Conservation (phyloP, 495 filamentous ascomycete species). For the Glarea lozoyensis region DNA sequence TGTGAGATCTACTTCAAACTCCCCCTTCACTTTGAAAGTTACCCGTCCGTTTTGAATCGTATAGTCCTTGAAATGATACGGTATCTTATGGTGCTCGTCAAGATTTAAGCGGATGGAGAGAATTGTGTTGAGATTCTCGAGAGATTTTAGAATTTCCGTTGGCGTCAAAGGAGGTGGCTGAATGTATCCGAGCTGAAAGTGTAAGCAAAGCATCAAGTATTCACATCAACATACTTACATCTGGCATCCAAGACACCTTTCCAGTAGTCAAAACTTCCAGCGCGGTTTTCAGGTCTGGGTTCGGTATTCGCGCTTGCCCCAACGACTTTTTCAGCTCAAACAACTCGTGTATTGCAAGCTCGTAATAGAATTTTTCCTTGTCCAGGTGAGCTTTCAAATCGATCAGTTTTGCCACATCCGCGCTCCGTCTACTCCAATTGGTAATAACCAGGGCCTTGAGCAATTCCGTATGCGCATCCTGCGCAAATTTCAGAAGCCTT, state of each 20-base stretch:
- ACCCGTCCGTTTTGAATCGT: constrained; percentile 69
- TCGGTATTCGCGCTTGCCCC: constrained; percentile 57
- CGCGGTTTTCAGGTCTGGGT: constrained; percentile 85
- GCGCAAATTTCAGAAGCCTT: constrained; percentile 62
- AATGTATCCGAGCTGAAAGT: constrained; percentile 60
- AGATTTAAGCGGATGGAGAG: constrained; percentile 72
- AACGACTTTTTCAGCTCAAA: constrained; percentile 62
- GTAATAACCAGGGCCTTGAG: constrained; percentile 84
- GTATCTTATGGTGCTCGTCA: constrained; percentile 70
- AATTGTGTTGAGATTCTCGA: constrained; percentile 74
- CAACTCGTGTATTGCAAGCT: constrained; percentile 47
- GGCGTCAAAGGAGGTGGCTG: constrained; percentile 61
- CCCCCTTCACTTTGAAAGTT: constrained; percentile 71
- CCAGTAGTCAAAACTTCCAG: constrained; percentile 73
- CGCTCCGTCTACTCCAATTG: constrained; percentile 75
- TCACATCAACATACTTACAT: constrained; percentile 38
- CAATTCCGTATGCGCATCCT: constrained; percentile 50
- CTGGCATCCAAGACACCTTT: constrained; percentile 64
- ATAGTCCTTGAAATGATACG: constrained; percentile 62
- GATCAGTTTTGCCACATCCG: constrained; percentile 70
- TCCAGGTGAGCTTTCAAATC: constrained; percentile 70
- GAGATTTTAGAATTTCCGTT: constrained; percentile 53
- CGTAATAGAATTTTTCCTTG: constrained; percentile 46
- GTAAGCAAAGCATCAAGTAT: constrained; percentile 19
- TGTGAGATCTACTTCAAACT: constrained; percentile 90